Conservation (phyloP, 352 stramenopile genomes). For the Phytophthora cactorum region DNA sequence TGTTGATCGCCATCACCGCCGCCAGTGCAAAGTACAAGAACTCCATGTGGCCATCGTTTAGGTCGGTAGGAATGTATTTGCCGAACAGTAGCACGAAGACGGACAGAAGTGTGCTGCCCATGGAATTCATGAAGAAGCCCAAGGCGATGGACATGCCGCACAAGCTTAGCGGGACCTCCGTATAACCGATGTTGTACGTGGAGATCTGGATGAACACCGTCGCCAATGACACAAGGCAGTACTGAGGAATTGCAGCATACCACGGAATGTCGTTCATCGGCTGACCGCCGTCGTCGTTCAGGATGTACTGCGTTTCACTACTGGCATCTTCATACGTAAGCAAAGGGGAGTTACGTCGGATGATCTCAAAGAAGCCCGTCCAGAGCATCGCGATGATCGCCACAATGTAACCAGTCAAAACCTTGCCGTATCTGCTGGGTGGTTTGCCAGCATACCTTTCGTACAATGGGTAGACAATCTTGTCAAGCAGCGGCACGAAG, state of each 20-base stretch:
- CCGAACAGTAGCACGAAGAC: slow-evolving; percentile 29
- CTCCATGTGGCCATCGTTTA: slow-evolving; percentile 70
- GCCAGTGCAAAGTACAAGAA: slow-evolving; percentile 44
- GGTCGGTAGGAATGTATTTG: slow-evolving; percentile 33
- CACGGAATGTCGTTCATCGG: slow-evolving; percentile 29
- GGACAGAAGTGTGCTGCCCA: slow-evolving; percentile 26
- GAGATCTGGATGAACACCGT: slow-evolving; percentile 33
- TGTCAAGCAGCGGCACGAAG: slow-evolving; percentile 45
- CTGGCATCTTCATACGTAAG: slow-evolving; percentile 31
- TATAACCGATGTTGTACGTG: slow-evolving; percentile 33
- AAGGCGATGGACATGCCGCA: slow-evolving; percentile 29
- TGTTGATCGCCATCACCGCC: slow-evolving; percentile 41
- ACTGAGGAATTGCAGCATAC: slow-evolving; percentile 25
- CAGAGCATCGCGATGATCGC: slow-evolving; percentile 40
- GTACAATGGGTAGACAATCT: slow-evolving; percentile 47
- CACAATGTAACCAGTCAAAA: slow-evolving; percentile 30
- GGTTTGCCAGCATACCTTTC: slow-evolving; percentile 30
- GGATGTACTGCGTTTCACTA: slow-evolving; percentile 28
- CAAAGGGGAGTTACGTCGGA: slow-evolving; percentile 42
- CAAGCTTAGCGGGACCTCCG: slow-evolving; percentile 23
- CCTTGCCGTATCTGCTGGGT: slow-evolving; percentile 40
- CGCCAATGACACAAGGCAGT: slow-evolving; percentile 26
- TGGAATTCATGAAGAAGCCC: slow-evolving; percentile 34
- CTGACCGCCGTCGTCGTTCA: slow-evolving; percentile 27
- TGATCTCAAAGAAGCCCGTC: slow-evolving; percentile 49